Evolutionary conservation across 441 rosid genomes (phyloP), one percentile per base, ranked within the genome.

Genomic region (Pelargonium citronellum): DNA sequence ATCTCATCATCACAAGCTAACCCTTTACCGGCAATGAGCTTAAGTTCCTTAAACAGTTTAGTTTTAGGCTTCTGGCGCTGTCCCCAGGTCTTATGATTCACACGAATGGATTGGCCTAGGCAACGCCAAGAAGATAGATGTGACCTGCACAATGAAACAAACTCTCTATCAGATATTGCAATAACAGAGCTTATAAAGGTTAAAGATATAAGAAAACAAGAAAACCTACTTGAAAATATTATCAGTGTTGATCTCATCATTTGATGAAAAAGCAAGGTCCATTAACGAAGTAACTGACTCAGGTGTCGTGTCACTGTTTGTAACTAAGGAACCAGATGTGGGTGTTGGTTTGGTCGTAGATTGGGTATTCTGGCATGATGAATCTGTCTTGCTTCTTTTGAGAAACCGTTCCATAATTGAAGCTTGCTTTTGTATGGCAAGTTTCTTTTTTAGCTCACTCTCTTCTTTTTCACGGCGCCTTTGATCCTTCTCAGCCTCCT

Each of bases 341-440:
- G 78, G 63, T 75, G 75, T 76, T 68, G 24, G 24, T 22, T 71
- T 79, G 72, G 67, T 22, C 4, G 81, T 76, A 69, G 81, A 66
- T 73, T 55, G 76, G 44, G 80, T 85, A 39, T 72, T 62, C 73
- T 75, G 80, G 73, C 72, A 13, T 3, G 75, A 53, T 47, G 84
- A 76, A 73, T 10, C 72, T 57, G 74, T 81, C 84, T 85, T 91
- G 65, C 78, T 77, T 73, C 80, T 83, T 76, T 86, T 90, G 34
- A 90, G 90, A 76, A 94, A 91, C 20, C 85, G 82, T 67, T 94
- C 96, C 99, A 94, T 90, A 20, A 91, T 75, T 19, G 94, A 91
- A 71, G 96, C 99, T 76, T 94, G 97, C 84, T 85, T 90, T 78
- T 86, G 82, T 41, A 90, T 72, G 34, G 84, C 79, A 74, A 67